These are phyloP conservation scores for Mercurialis annua DNA, from an alignment of 345 rosid genomes.

Conservation along the genomic window DNA sequence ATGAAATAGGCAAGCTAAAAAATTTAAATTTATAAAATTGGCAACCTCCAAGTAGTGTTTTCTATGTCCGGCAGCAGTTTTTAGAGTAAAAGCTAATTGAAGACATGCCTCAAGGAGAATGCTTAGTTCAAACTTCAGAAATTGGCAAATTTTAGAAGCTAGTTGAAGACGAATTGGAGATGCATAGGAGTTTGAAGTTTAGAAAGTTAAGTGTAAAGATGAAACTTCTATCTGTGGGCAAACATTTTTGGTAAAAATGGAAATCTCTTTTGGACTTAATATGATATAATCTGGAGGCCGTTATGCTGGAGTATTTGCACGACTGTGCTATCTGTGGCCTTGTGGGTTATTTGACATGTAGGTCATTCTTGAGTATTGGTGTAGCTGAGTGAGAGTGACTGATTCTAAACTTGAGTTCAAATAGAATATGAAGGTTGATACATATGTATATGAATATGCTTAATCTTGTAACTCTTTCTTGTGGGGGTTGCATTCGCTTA, in stretches of 20 bases:
- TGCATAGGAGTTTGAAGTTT: neutral
- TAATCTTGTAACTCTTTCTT: neutral
- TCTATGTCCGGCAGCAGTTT: neutral
- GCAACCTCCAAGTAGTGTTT: neutral
- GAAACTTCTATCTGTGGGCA: neutral
- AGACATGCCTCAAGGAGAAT: neutral
- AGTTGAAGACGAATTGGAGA: too few species aligned
- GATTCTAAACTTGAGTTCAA: neutral
- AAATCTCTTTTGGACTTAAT: neutral
- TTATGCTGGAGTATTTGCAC: neutral
- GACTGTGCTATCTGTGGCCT: too few species aligned
- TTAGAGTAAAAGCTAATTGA: neutral
- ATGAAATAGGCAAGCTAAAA: neutral
- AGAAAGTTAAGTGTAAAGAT: neutral
- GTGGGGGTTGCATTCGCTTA: neutral
- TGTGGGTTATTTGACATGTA: neutral
- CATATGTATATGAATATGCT: neutral
- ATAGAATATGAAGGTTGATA: neutral
- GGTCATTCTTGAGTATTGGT: neutral
- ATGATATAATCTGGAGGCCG: neutral
- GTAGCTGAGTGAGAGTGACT: neutral
- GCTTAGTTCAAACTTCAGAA: neutral
- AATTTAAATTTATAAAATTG: neutral
- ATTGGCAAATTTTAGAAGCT: neutral
- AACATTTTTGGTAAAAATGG: neutral